Percentiles rank a stretch among this genome's conserved stretches.
Evolutionary conservation across 2,329 filamentous ascomycete genomes (phyloP).

Genomic region (Bipolaris victoriae): DNA sequence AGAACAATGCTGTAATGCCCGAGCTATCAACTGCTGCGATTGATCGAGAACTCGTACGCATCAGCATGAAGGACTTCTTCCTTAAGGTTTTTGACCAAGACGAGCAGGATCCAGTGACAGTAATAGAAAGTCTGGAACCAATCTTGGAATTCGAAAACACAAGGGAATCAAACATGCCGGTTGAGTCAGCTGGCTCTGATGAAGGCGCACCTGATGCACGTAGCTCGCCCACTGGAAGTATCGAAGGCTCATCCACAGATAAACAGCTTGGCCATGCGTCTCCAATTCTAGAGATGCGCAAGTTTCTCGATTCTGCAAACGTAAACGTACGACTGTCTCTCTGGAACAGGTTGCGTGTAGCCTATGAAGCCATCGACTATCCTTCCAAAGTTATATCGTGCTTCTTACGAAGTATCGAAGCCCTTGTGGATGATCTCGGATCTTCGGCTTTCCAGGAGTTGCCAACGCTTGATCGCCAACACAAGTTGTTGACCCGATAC

Average conservation of each 20-base stretch:
- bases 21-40: conserved; percentile 83
- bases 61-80: conserved; percentile 97
- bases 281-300: conserved; percentile 74
- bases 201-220: conserved; percentile 14
- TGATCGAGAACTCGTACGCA: conserved; percentile 86
- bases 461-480: conserved; percentile 68
- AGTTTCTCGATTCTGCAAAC: conserved; percentile 81
- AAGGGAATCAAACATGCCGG: background rate
- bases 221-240: conserved; percentile 21
- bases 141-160: conserved; percentile 71
- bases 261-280: conserved; percentile 24
- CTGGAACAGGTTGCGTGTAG: conserved; percentile 89
- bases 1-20: conserved; percentile 88
- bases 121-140: conserved; percentile 92
- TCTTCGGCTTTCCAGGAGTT: conserved; percentile 62
- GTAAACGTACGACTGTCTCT: conserved; percentile 84
- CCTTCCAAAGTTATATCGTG: conserved; percentile 88
- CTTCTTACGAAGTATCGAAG: conserved; percentile 82
- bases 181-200: conserved; percentile 14
- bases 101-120: conserved; percentile 76
- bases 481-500: conserved; percentile 75
- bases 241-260: conserved; percentile 10
- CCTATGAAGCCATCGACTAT: conserved; percentile 85
- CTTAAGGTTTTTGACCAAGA: conserved; percentile 85
- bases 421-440: conserved; percentile 75